phyloP scores from a whole-genome alignment of 345 rosid genomes.

The Ricinus communis region DNA sequence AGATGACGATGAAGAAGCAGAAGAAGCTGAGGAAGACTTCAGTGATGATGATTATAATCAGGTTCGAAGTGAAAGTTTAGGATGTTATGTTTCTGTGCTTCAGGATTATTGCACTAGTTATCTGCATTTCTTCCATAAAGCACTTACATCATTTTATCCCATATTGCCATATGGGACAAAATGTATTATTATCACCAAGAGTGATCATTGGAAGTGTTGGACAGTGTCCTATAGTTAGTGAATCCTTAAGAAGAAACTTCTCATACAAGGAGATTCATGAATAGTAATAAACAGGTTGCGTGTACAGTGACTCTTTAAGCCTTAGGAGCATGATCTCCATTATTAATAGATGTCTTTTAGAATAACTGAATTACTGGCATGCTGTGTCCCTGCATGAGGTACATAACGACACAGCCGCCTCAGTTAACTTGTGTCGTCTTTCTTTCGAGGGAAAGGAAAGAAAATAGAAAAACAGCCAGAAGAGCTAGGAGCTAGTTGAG shows the following conservation, averaged over 20 bases:
- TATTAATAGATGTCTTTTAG: background rate
- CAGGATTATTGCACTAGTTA: background rate
- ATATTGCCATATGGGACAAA: background rate
- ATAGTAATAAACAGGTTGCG: background rate
- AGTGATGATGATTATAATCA: constrained; percentile 56
- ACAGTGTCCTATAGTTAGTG: background rate
- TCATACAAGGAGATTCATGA: background rate
- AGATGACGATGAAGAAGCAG: constrained; percentile 25
- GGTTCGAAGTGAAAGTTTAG: constrained; percentile 26
- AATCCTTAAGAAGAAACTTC: background rate
- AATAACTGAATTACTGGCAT: background rate
- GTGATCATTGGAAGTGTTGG: background rate
- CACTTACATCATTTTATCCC: background rate
- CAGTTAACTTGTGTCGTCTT: background rate
- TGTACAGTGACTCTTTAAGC: background rate
- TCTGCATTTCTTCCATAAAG: background rate
- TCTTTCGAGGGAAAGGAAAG: background rate
- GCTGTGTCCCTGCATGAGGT: background rate
- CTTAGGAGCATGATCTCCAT: background rate
- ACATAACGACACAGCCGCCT: background rate
- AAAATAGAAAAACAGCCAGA: too few relatives aligned
- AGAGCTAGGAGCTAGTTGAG: too few relatives aligned
- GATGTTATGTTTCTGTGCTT: background rate
- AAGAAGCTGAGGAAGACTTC: constrained; percentile 38
- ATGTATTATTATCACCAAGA: background rate